phyloP scores from a whole-genome alignment of 352 stramenopile species.

The Pythium periplocum region DNA sequence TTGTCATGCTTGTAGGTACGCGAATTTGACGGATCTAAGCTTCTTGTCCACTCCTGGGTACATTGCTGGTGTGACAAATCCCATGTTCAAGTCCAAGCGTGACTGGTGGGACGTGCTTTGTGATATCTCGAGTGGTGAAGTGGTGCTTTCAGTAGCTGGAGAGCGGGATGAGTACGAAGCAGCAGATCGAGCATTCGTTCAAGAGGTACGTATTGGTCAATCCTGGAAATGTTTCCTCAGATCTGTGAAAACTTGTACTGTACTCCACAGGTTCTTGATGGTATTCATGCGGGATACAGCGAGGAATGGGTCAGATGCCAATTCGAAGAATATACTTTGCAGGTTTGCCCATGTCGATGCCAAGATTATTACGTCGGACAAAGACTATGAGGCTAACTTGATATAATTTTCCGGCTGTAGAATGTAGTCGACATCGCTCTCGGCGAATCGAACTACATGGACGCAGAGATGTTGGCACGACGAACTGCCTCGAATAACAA shows the following conservation, averaged over 20 bases:
- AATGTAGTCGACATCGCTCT: slow-evolving; percentile 79
- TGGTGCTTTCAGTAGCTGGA: slow-evolving; percentile 43
- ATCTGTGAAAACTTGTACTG: not conserved
- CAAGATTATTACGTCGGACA: too few relatives aligned
- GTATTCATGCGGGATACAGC: slow-evolving; percentile 68
- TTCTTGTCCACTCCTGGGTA: slow-evolving; percentile 82
- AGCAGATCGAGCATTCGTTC: slow-evolving; percentile 63
- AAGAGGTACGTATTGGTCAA: slow-evolving; percentile 34
- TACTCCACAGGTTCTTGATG: slow-evolving; percentile 60
- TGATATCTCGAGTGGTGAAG: slow-evolving; percentile 80
- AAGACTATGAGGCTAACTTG: not conserved
- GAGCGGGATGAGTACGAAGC: slow-evolving; percentile 77
- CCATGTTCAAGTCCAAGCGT: slow-evolving; percentile 89
- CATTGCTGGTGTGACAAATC: slow-evolving; percentile 89
- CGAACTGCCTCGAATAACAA: slow-evolving; percentile 83
- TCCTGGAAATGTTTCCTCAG: too few relatives aligned
- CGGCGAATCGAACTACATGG: slow-evolving; percentile 74
- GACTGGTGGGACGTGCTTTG: slow-evolving; percentile 91
- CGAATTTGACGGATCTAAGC: slow-evolving; percentile 84
- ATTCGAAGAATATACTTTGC: slow-evolving; percentile 86
- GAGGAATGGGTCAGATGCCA: slow-evolving; percentile 86
- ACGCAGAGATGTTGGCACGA: slow-evolving; percentile 59
- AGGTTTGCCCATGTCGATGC: slow-evolving; percentile 20
- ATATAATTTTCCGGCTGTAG: slow-evolving; percentile 10
- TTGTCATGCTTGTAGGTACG: slow-evolving; percentile 19